A percentile compares a stretch with the other conserved stretches of the same genome.
Conservation (phyloP, 495 filamentous ascomycete genomes). For the Podospora australis region DNA sequence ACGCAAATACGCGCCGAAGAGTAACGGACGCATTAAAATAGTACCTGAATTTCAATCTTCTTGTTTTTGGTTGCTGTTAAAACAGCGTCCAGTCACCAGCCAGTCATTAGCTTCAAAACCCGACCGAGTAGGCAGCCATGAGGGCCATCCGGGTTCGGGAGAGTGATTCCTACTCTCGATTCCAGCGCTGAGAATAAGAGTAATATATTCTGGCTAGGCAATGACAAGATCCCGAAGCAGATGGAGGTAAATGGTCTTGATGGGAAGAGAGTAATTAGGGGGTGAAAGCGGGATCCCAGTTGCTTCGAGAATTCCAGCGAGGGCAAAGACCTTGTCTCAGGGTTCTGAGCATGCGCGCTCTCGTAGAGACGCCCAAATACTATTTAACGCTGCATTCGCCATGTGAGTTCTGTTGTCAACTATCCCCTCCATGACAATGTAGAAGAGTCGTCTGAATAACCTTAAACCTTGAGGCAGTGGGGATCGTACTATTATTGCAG, state of each 20-base stretch:
- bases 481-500: too few relatives aligned
- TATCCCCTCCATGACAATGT: background rate
- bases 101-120: too few relatives aligned
- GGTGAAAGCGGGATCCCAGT: background rate
- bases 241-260: background rate
- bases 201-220: too few relatives aligned
- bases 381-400: background rate
- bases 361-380: constrained; percentile 4
- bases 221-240: background rate
- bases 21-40: too few relatives aligned
- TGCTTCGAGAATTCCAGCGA: constrained; percentile 3
- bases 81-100: too few relatives aligned
- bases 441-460: background rate
- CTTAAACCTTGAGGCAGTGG: background rate
- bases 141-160: too few relatives aligned
- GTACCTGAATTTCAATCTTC: too few relatives aligned
- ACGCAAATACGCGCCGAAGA: too few relatives aligned
- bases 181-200: too few relatives aligned
- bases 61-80: too few relatives aligned
- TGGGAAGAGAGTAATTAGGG: constrained; percentile 3
- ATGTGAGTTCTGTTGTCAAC: background rate
- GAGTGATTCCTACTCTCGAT: too few relatives aligned
- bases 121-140: too few relatives aligned
- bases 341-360: constrained; percentile 1
- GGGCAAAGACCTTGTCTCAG: constrained; percentile 6